Conservation (phyloP, 352 stramenopile species). For the Phytophthora litchii region DNA sequence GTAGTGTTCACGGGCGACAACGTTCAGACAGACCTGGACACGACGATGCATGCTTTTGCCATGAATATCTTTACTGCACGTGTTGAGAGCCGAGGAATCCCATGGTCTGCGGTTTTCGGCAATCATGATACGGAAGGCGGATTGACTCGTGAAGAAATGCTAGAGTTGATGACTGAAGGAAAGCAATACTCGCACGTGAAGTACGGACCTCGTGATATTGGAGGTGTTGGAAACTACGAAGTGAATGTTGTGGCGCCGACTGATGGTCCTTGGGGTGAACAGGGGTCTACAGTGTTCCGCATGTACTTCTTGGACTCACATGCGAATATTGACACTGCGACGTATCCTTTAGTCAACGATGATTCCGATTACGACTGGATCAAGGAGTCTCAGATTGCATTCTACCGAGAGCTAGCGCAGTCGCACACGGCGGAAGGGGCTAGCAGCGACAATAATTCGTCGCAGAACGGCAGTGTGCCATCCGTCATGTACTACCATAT, state of each 20-base stretch:
- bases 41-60: conserved; percentile 27
- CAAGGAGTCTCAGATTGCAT: conserved; percentile 50
- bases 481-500: conserved; percentile 77
- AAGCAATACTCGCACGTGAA: conserved; percentile 53
- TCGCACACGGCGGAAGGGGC: conserved; percentile 18
- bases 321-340: conserved; percentile 33
- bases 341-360: conserved; percentile 37
- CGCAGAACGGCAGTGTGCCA: conserved; percentile 23
- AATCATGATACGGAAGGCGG: conserved; percentile 71
- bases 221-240: conserved; percentile 72
- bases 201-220: conserved; percentile 48
- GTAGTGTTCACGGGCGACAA: conserved; percentile 75
- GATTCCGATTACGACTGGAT: conserved; percentile 49
- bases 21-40: conserved; percentile 40
- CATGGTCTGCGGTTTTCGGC: conserved; percentile 63
- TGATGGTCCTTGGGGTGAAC: conserved; percentile 41
- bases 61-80: conserved; percentile 43
- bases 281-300: conserved; percentile 47
- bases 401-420: conserved; percentile 42
- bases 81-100: conserved; percentile 51
- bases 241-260: conserved; percentile 50
- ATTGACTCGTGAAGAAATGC: conserved; percentile 47
- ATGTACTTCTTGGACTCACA: conserved; percentile 81
- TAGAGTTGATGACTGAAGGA: conserved; percentile 39
- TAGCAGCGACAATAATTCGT: conserved; percentile 16